Evolutionary conservation across 805 yeast species (phyloP).

Genomic region (Monosporozyma solicola): DNA sequence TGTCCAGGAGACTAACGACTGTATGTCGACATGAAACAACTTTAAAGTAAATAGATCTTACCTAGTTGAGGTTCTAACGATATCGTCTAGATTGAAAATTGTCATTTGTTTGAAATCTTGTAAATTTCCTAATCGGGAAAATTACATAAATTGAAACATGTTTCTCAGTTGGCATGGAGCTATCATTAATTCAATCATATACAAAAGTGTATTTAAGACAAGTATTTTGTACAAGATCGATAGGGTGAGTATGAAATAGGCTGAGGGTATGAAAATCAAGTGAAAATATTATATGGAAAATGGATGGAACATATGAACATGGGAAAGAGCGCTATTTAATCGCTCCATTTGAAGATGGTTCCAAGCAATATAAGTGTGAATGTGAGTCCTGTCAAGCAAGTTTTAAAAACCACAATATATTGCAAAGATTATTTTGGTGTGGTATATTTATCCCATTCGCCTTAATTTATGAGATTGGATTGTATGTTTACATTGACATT

Average conservation of each 20-base stretch:
- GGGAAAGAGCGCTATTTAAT: constrained; percentile 4
- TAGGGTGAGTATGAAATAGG: not conserved
- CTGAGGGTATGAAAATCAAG: not conserved
- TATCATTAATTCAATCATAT: too few relatives aligned
- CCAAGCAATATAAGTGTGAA: constrained; percentile 11
- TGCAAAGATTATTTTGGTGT: constrained; percentile 12
- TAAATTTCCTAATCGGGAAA: constrained; percentile 9
- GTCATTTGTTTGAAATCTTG: constrained; percentile 1
- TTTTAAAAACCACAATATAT: not conserved
- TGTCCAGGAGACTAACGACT: not conserved
- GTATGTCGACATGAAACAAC: not conserved
- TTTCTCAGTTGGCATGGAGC: not conserved
- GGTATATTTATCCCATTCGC: constrained; percentile 21
- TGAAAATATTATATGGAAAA: not conserved
- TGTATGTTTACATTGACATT: constrained; percentile 16
- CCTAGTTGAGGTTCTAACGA: not conserved
- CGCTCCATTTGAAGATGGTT: constrained; percentile 13
- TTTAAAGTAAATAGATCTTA: not conserved
- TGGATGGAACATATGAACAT: not conserved
- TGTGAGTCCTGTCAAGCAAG: constrained; percentile 18
- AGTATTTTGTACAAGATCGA: too few relatives aligned
- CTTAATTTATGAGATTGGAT: constrained; percentile 13
- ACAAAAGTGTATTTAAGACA: not conserved
- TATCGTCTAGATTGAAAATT: not conserved
- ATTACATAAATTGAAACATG: not conserved